Evolutionary conservation across 179 eudicot genomes (phyloP), one percentile per base, ranked within the genome.

Genomic region (Carnegiea gigantea): DNA sequence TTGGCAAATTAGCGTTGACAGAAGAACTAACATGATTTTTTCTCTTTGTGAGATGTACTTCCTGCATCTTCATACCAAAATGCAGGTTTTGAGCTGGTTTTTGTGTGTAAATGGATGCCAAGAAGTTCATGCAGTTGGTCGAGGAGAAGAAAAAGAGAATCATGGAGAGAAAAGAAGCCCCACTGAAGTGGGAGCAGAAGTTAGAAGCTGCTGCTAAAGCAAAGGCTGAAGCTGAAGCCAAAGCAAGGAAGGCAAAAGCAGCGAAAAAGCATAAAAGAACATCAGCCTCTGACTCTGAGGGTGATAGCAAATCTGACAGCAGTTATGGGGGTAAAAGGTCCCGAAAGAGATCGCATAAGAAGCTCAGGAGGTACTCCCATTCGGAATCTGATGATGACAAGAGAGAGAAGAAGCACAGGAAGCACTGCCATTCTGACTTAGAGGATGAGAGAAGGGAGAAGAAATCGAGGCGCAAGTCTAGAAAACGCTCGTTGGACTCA

Each of bases 21-120:
- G 92, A 92, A 83, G 89, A 94, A 89, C 98, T 94, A 93, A 94
- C 97, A 84, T 83, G 89, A 84, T 90, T 89, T 85, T 93, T 95
- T 93, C 97, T 93, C 97, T 90, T 89, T 91, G 88, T 90, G 98
- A 95, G 98, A 95, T 95, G 98, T 85, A 91, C 98, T 86, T 92
- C 86, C 79, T 89, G 92, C 98, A 92, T 95, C 98, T 88, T 89
- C 98, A 91, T 92, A 91, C 98, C 97, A 93, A 89, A 87, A 95
- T 95, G 98, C 98, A 95, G 98, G 30, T 85, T 88, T 93, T 89
- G 82, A 79, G 83, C 88, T 93, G 90, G 86, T 88, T 86, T 92
- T 91, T 83, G 57, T 82, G 65, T 88, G 86, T 79, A 72, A 80
- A 95, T 95, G 98, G 98, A 95, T 89, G 86, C 92, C 92, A 95